Percentiles rank a stretch among this genome's conserved stretches.
Conservation (phyloP, 352 stramenopile species). For the Phytophthora pistaciae region DNA sequence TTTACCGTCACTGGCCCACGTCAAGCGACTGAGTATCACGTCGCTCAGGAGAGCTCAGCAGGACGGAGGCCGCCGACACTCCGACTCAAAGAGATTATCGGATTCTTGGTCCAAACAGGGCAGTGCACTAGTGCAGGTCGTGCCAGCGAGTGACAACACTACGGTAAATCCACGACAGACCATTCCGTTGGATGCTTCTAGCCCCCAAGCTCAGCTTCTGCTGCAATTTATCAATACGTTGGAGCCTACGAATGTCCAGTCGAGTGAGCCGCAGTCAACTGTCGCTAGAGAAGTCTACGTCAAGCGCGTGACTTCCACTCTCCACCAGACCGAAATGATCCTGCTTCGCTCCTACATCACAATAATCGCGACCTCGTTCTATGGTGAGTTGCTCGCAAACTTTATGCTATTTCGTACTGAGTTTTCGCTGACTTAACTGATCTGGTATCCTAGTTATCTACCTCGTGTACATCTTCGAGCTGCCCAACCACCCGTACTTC, state of each 20-base stretch:
- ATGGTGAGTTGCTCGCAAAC: too few relatives aligned
- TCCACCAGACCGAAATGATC: slow-evolving; percentile 38
- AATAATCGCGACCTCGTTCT: slow-evolving; percentile 15
- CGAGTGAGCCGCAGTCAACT: background rate
- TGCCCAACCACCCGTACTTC: slow-evolving; percentile 20
- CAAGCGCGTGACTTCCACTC: background rate
- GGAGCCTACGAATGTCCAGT: background rate
- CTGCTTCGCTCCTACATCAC: slow-evolving; percentile 1
- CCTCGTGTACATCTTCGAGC: slow-evolving; percentile 13
- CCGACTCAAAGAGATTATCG: background rate
- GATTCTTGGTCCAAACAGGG: background rate
- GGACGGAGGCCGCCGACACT: background rate
- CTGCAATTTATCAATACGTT: background rate
- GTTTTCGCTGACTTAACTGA: too few relatives aligned
- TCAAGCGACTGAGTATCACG: background rate
- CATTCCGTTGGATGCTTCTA: background rate
- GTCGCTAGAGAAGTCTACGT: background rate
- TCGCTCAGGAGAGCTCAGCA: background rate
- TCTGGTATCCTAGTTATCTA: too few relatives aligned
- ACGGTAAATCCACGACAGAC: background rate
- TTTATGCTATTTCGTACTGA: too few relatives aligned
- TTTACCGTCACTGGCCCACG: background rate
- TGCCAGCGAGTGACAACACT: background rate
- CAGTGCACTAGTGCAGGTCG: background rate
- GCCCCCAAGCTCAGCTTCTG: background rate